Conservation (phyloP, 768 basidiomycete genomes). For the Boletus rufocinnamomeus region DNA sequence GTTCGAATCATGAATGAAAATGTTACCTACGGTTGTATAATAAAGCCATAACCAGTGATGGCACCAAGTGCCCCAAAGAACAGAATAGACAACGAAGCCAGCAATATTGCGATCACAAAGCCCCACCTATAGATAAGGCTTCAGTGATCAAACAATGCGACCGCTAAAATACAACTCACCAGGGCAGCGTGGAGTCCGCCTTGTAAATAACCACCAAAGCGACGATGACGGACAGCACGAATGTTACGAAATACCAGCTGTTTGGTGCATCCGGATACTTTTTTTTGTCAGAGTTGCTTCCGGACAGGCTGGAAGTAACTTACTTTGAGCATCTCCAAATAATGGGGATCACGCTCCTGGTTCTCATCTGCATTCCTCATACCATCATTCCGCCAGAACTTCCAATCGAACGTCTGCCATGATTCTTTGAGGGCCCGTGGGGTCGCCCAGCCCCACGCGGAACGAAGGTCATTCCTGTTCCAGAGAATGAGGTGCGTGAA, state of each 20-base stretch:
- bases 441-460: slow-evolving; percentile 48
- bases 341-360: slow-evolving; percentile 54
- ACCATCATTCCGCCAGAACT: slow-evolving; percentile 37
- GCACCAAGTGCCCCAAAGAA: slow-evolving; percentile 58
- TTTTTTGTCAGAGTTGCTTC: neutral
- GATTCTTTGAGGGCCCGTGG: slow-evolving; percentile 30
- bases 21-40: slow-evolving; percentile 28
- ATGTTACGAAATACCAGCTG: slow-evolving; percentile 35
- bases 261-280: slow-evolving; percentile 40
- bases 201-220: slow-evolving; percentile 58
- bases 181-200: slow-evolving; percentile 54
- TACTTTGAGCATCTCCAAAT: slow-evolving; percentile 48
- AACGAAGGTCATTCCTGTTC: slow-evolving; percentile 51
- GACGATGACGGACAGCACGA: slow-evolving; percentile 42
- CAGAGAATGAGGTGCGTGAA: slow-evolving; percentile 54
- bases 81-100: slow-evolving; percentile 53
- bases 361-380: slow-evolving; percentile 34
- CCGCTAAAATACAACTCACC: slow-evolving; percentile 31
- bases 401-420: slow-evolving; percentile 36
- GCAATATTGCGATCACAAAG: slow-evolving; percentile 49
- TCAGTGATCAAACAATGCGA: neutral
- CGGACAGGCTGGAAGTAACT: slow-evolving; percentile 24
- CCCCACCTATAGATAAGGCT: slow-evolving; percentile 39
- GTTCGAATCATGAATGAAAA: neutral
- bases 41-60: slow-evolving; percentile 41